phyloP scores from a whole-genome alignment of 2,329 filamentous ascomycete species.

The Ploettnerulaceae sp. region DNA sequence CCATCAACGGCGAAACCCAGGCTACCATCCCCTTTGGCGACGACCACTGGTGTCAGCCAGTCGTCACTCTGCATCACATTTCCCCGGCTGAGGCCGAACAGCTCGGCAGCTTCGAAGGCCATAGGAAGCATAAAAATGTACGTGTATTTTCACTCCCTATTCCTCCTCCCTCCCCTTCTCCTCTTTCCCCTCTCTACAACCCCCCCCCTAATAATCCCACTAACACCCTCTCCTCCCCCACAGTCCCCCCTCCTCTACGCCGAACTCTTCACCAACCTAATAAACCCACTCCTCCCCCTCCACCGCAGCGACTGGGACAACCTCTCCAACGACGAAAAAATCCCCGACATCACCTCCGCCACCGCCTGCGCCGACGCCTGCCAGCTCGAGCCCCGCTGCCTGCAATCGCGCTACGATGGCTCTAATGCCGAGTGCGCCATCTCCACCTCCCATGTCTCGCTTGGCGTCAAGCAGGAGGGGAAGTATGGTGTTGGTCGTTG shows the following conservation, averaged over 20 bases:
- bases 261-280: constrained; percentile 48
- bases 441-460: not conserved
- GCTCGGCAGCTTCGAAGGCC: constrained; percentile 42
- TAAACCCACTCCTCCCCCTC: constrained; percentile 39
- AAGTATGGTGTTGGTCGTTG: not conserved
- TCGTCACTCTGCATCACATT: constrained; percentile 53
- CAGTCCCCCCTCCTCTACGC: constrained; percentile 29
- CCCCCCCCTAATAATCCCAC: not conserved
- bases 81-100: constrained; percentile 36
- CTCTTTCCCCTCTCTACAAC: too few species aligned
- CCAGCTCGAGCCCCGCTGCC: not conserved
- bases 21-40: constrained; percentile 43
- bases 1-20: constrained; percentile 52
- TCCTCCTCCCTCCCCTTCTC: too few species aligned
- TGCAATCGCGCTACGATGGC: constrained; percentile 8
- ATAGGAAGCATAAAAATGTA: constrained; percentile 25
- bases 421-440: not conserved
- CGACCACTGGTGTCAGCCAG: constrained; percentile 49
- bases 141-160: too few species aligned
- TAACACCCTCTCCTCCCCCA: not conserved
- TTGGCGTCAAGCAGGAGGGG: not conserved
- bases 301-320: constrained; percentile 44
- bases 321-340: constrained; percentile 21
- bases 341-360: not conserved
- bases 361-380: not conserved